Base-by-base conservation (phyloP, 208 protist genomes). In the Acanthamoeba castellanii region DNA sequence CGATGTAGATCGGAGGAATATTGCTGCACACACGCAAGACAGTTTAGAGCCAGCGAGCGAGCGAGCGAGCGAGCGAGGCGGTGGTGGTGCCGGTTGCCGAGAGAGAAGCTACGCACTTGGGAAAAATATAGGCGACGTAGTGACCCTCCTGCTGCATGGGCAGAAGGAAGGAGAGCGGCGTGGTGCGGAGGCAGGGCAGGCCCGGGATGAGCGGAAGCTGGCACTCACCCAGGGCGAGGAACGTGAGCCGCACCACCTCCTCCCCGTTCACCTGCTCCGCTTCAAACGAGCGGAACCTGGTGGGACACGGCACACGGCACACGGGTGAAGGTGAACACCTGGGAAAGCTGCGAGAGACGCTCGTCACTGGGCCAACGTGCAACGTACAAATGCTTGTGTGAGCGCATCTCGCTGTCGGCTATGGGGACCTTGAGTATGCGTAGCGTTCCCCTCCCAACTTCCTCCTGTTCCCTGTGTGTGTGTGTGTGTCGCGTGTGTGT, bases 131-230 rank as follows among this genome's bases (percentile, higher is more conserved):
- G 45, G 81, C 81, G 20, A 45, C 81, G 32, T 45, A 88, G 81
- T 88, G 81, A 14, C 81, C 81, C 50, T 88, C 81, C 45, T 88
- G 45, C 81, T 88, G 81, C 81, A 88, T 88, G 45, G 81, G 81
- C 22, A 88, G 81, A 5, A 88, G 50, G 81, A 88, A 88, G 42
- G 81, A 88, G n/a, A 88, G 52, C 27, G 81, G 81, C 9, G 81
- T 88, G 7, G 81, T 88, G 52, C 81, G 81, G 27, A 88, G 81
- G 50, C 81, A 88, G 30, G 81, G 81, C 0, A 88, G 52, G 25
- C 81, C 81, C 25, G 81, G 81, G 27, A 88, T 88, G 50, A 88
- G 52, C n/a, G 81, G 81, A 11, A 88, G 81, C 81, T 88, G 81
- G 22, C 32, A 88, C 8, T 88, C 50, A 25, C 50, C 50, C 81